These are phyloP conservation scores for Mortierella sp. DNA, from an alignment of 371 early-diverging fungal species.

Conservation along the genomic window DNA sequence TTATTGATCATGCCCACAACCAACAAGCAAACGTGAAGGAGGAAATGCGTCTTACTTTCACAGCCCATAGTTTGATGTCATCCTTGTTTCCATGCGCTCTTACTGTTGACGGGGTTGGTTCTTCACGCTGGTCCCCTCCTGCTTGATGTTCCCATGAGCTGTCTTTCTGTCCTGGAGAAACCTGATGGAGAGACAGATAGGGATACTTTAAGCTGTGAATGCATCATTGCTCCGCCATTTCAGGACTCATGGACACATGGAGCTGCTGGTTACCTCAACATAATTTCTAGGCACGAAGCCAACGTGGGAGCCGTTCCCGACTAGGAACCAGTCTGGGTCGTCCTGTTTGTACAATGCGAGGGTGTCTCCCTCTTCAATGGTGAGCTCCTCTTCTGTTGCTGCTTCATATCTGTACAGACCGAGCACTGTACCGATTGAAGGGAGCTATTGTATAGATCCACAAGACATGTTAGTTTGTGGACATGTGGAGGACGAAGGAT, in stretches of 20 bases:
- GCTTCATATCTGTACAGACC: slow-evolving; percentile 86
- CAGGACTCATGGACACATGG: not conserved
- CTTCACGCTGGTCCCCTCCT: slow-evolving; percentile 29
- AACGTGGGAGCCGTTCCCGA: slow-evolving; percentile 62
- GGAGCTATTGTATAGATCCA: slow-evolving; percentile 29
- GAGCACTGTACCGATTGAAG: slow-evolving; percentile 63
- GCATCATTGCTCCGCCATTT: not conserved
- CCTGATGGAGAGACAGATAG: slow-evolving; percentile 4
- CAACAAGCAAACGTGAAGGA: too few relatives aligned
- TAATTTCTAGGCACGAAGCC: slow-evolving; percentile 86
- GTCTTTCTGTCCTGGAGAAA: slow-evolving; percentile 51
- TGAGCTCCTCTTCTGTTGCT: slow-evolving; percentile 80
- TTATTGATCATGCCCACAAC: too few relatives aligned
- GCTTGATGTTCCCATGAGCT: slow-evolving; percentile 31
- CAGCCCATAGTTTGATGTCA: slow-evolving; percentile 51
- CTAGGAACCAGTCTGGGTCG: slow-evolving; percentile 86
- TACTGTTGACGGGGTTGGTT: slow-evolving; percentile 23
- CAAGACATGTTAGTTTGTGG: too few relatives aligned
- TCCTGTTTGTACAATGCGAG: slow-evolving; percentile 77
- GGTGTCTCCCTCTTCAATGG: slow-evolving; percentile 78
- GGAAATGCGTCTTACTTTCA: slow-evolving; percentile 29
- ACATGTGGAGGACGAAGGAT: not conserved
- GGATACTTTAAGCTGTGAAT: too few relatives aligned
- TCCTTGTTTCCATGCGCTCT: slow-evolving; percentile 39
- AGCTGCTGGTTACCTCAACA: slow-evolving; percentile 61